Conservation (phyloP, 140 eudicot genomes). For the Ambrosia hybrid region DNA sequence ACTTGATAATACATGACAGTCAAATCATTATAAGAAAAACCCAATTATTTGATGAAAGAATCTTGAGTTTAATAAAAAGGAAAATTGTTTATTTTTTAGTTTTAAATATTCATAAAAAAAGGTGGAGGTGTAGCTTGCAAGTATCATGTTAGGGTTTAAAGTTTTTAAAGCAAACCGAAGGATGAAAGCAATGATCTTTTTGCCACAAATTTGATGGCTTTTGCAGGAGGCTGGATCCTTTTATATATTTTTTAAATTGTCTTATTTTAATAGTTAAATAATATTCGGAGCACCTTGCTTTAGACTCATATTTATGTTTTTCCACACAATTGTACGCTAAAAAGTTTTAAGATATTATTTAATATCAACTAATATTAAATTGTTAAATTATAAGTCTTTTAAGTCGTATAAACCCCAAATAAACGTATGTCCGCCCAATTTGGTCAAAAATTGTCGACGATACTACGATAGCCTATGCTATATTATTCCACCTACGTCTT, state of each 20-base stretch:
- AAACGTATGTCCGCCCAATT: constrained; percentile 5
- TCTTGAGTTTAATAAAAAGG: neutral
- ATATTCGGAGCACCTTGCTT: constrained; percentile 21
- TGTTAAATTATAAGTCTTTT: too few species aligned
- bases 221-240: constrained; percentile 35
- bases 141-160: constrained; percentile 30
- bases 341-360: neutral
- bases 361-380: constrained; percentile 3
- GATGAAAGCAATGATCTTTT: constrained; percentile 39
- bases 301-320: neutral
- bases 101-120: constrained; percentile 18
- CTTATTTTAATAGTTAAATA: neutral
- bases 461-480: neutral
- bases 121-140: constrained; percentile 43
- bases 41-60: constrained; percentile 28
- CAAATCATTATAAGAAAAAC: constrained; percentile 15
- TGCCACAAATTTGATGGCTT: constrained; percentile 37
- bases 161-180: constrained; percentile 35
- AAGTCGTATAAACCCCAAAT: neutral
- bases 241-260: neutral
- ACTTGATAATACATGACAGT: neutral
- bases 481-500: constrained; percentile 19
- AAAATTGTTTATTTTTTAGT: constrained; percentile 2
- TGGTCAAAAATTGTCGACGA: constrained; percentile 22
- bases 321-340: neutral